Conservation (phyloP, 345 rosid genomes). For the Acer yangbiense region DNA sequence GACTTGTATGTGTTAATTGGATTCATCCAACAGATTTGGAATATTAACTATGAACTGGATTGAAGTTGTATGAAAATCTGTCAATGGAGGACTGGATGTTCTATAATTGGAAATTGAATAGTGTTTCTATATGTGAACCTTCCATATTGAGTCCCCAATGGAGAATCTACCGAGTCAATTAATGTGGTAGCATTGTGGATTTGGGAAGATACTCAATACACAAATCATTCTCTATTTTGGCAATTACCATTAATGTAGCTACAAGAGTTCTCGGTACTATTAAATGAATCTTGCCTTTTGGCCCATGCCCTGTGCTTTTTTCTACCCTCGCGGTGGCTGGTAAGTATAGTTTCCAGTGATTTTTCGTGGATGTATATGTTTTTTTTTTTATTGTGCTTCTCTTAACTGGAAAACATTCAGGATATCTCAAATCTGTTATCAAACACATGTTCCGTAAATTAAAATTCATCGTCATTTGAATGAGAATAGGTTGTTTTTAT, state of each 20-base stretch:
- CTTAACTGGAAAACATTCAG: not conserved
- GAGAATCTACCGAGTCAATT: not conserved
- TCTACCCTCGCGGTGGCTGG: not conserved
- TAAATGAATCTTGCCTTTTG: not conserved
- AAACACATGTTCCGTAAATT: not conserved
- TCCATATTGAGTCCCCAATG: not conserved
- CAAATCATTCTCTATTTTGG: not conserved
- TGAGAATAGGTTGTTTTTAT: not conserved
- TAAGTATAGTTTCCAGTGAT: not conserved
- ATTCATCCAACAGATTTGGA: not conserved
- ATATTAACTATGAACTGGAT: not conserved
- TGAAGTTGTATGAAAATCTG: not conserved
- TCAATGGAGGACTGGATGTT: not conserved
- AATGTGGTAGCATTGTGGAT: not conserved
- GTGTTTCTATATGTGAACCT: not conserved
- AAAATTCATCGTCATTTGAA: too few relatives aligned
- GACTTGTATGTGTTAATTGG: not conserved
- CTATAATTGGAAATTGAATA: not conserved
- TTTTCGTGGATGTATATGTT: not conserved
- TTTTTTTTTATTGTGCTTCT: not conserved
- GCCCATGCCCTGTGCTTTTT: not conserved
- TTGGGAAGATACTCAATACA: not conserved
- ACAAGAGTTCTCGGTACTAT: not conserved
- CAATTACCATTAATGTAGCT: not conserved
- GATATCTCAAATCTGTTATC: not conserved